Evolutionary conservation across 164 flowering plant genomes (phyloP).

Genomic region (Berberis vulgaris): DNA sequence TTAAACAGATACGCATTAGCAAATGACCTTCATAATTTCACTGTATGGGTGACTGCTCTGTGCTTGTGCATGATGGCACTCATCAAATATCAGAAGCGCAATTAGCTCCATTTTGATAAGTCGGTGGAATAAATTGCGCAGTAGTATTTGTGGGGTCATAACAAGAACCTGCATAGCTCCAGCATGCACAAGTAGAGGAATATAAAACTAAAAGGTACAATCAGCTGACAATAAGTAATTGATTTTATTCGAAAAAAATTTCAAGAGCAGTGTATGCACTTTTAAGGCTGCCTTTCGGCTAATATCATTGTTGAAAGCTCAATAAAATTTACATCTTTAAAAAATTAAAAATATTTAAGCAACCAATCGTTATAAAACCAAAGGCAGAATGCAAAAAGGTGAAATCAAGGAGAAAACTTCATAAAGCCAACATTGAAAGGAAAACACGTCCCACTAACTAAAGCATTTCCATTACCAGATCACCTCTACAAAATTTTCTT

Average conservation of each 20-base stretch:
- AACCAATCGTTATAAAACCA: no score
- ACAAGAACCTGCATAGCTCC: constrained; percentile 70
- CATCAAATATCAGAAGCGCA: constrained; percentile 91
- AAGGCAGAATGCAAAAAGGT: no score
- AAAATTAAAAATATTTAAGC: no score
- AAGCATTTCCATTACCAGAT: no score
- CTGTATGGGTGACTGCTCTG: constrained; percentile 91
- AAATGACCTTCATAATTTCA: constrained; percentile 72
- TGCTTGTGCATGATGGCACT: constrained; percentile 95
- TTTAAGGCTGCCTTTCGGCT: not conserved
- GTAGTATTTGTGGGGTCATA: constrained; percentile 85
- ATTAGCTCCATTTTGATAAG: constrained; percentile 73
- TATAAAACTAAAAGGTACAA: constrained; percentile 4
- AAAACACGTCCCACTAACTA: no score
- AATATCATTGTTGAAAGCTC: no score
- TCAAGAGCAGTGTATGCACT: not conserved
- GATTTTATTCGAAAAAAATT: not conserved
- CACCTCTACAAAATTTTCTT: no score
- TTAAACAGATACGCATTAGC: not conserved
- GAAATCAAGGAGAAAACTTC: no score
- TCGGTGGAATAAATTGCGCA: constrained; percentile 66
- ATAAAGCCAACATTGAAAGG: no score
- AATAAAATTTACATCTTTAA: no score
- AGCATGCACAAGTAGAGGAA: constrained; percentile 7
- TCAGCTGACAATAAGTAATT: not conserved